Evolutionary conservation across 2,329 filamentous ascomycete genomes (phyloP), one percentile per base, ranked within the genome.

Genomic region (Cadophora luteo-olivacea): DNA sequence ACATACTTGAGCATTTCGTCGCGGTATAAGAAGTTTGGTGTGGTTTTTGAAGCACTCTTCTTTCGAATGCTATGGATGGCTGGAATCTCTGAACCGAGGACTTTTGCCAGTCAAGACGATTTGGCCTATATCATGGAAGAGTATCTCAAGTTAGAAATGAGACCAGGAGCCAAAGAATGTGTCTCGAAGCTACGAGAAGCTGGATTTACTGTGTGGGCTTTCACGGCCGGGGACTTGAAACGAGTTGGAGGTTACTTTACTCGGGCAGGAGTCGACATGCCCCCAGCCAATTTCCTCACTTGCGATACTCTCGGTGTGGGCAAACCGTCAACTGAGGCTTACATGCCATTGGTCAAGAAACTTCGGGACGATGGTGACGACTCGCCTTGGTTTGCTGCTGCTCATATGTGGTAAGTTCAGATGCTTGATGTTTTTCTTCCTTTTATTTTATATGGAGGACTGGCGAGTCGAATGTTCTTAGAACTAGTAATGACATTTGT

Each of bases 341-440:
- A 88, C 71, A 73, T 77, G 70, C 78, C 80, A 0, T 73, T 85
- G 3, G 36, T 38, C 8, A 38, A 38, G 36, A 38, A 38, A 38
- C 76, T 83, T 24, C 78, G 80, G 24, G 76, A 75, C 58, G 79
- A 73, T 0, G 63, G 41, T 38, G 58, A 45, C 12, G 76, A 79
- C 0, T 78, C 83, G 69, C 80, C 81, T 48, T 88, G 85, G 85
- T 88, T 87, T 75, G 86, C 85, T 0, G 85, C 86, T 1, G 86
- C 84, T 45, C 85, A 88, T 76, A 84, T 84, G 80, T 87, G 85
- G 86, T 85, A 88, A 78, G 84, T 78, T 45, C 11, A 38, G 8
- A 38, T 54, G 11, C 36, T 41, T 54, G 22, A 69, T 70, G 74
- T 74, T 33, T 7, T 4, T 8, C 6, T 55, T 62, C 33, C 66